Percentiles rank a stretch among this genome's conserved stretches.
Evolutionary conservation across 1,284 basidiomycete species (phyloP).

Genomic region (Meira nashicola): DNA sequence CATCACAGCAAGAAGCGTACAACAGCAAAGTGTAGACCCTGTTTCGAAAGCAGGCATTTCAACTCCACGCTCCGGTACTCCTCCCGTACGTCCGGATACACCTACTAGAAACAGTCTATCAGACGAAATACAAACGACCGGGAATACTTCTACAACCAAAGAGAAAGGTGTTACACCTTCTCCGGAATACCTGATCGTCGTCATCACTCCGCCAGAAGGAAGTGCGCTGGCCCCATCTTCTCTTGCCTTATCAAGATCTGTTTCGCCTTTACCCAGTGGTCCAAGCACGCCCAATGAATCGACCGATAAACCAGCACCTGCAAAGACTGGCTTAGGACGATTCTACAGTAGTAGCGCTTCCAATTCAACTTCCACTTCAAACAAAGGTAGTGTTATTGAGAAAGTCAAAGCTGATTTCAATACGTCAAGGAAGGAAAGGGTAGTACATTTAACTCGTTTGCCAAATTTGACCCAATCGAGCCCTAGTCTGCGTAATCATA

Average conservation of each 20-base stretch:
- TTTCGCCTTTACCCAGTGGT: neutral
- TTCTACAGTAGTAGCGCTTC: constrained; percentile 61
- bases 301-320: constrained; percentile 57
- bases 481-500: constrained; percentile 60
- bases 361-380: constrained; percentile 58
- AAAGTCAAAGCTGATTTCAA: constrained; percentile 92
- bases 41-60: neutral
- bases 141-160: neutral
- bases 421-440: constrained; percentile 68
- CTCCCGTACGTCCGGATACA: constrained; percentile 6
- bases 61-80: neutral
- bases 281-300: neutral
- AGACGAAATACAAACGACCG: neutral
- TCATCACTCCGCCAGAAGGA: constrained; percentile 39
- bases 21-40: neutral
- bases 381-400: constrained; percentile 78
- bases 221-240: constrained; percentile 62
- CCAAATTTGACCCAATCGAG: constrained; percentile 30
- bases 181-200: constrained; percentile 48
- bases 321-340: constrained; percentile 33
- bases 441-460: constrained; percentile 24
- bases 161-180: neutral
- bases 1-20: constrained; percentile 5
- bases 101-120: neutral
- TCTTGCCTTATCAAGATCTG: constrained; percentile 53